Evolutionary conservation across 768 basidiomycete genomes (phyloP).

Genomic region (Holtermannia corniformis): DNA sequence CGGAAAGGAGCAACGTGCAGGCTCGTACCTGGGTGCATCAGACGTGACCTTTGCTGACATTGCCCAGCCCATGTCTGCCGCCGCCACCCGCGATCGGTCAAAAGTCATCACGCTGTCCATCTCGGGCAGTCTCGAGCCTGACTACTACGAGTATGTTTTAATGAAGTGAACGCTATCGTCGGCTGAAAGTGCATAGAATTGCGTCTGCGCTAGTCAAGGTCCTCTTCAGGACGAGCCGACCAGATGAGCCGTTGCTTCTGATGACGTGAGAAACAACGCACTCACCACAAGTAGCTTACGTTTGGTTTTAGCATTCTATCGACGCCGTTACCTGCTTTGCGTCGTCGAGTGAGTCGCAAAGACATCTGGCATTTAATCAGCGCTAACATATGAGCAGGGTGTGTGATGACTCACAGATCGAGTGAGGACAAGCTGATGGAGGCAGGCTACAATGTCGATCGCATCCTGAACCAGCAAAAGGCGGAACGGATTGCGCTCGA

Average conservation of each 20-base stretch:
- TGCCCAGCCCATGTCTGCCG: constrained; percentile 8
- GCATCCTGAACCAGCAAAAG: constrained; percentile 76
- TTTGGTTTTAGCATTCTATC: constrained; percentile 71
- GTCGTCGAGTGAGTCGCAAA: constrained; percentile 63
- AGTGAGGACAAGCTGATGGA: constrained; percentile 15
- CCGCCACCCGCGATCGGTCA: constrained; percentile 9
- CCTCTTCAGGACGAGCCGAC: constrained; percentile 65
- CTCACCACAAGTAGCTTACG: too few species aligned
- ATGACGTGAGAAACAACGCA: constrained; percentile 50
- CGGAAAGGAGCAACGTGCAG: constrained; percentile 9
- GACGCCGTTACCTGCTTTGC: constrained; percentile 72
- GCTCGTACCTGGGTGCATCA: neutral
- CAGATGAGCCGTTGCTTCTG: constrained; percentile 79
- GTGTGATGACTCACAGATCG: neutral
- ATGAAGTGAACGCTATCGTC: neutral
- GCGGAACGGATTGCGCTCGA: constrained; percentile 50
- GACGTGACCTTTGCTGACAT: neutral
- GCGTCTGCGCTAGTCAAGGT: constrained; percentile 71
- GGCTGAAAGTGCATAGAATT: constrained; percentile 49
- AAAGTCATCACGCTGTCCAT: constrained; percentile 55
- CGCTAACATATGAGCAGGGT: too few species aligned
- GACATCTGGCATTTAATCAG: too few species aligned
- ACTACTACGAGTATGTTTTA: constrained; percentile 83
- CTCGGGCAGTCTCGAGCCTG: constrained; percentile 61
- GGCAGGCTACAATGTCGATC: constrained; percentile 54